These are phyloP conservation scores for Agrocybe praecox DNA, from an alignment of 768 basidiomycete species.

Conservation along the genomic window DNA sequence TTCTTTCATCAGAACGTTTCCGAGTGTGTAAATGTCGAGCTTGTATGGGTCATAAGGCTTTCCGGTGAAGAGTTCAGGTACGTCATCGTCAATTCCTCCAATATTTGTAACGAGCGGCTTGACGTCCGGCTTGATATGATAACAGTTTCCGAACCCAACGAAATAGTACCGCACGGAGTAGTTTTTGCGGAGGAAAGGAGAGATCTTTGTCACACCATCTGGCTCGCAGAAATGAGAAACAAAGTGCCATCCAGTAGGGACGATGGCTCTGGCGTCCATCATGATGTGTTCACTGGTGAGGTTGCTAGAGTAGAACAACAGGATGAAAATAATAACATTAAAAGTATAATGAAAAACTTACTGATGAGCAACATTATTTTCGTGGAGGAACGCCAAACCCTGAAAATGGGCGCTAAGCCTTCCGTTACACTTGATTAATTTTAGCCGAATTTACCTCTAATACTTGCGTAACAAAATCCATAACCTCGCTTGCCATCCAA, in stretches of 20 bases:
- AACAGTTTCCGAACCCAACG: slow-evolving; percentile 34
- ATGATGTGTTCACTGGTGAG: slow-evolving; percentile 35
- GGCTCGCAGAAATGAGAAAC: slow-evolving; percentile 28
- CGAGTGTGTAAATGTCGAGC: slow-evolving; percentile 30
- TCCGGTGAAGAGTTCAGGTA: slow-evolving; percentile 23
- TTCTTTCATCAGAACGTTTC: slow-evolving; percentile 28
- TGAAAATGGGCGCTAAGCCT: slow-evolving; percentile 15
- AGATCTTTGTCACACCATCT: slow-evolving; percentile 29
- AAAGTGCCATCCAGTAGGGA: slow-evolving; percentile 37
- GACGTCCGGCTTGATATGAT: slow-evolving; percentile 20
- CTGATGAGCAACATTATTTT: slow-evolving; percentile 33
- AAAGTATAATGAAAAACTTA: slow-evolving; percentile 11
- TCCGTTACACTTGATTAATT: not conserved
- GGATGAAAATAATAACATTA: not conserved
- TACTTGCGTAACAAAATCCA: slow-evolving; percentile 33
- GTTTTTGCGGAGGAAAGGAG: slow-evolving; percentile 31
- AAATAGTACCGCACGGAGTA: slow-evolving; percentile 40
- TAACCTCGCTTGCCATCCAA: slow-evolving; percentile 24
- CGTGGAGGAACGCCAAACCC: slow-evolving; percentile 33
- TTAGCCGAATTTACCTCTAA: slow-evolving; percentile 21
- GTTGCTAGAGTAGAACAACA: slow-evolving; percentile 19
- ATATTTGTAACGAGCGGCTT: slow-evolving; percentile 20
- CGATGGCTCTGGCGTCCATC: slow-evolving; percentile 35
- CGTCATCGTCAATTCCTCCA: slow-evolving; percentile 25
- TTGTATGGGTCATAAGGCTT: slow-evolving; percentile 30